Base-by-base conservation (phyloP, 2,329 filamentous ascomycete genomes). In the Beauveria rudraprayagi region DNA sequence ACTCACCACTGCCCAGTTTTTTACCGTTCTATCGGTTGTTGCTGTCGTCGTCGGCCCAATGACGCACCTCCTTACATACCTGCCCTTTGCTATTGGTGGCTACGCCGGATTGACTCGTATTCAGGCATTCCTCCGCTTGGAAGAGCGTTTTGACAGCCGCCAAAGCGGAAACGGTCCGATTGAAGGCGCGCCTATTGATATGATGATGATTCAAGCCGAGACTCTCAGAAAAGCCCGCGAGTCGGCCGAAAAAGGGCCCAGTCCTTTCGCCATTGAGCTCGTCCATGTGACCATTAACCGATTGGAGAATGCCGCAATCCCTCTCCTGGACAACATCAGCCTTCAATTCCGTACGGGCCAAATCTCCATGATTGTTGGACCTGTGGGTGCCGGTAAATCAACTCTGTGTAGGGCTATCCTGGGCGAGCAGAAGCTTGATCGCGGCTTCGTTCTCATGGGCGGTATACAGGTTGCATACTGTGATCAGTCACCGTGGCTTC, bases 301-400 rank as follows among this genome's bases (percentile, higher is more conserved):
- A 34, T 48, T 60, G 17, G 44, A 58, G n/a, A 50, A 62, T n/a
- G 28, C 40, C 5, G 28, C 30, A 10, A 19, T 43, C 5, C 47
- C 46, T 17, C 37, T 62, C 2, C 10, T 62, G 3, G 56, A 62
- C 34, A 44, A 59, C 16, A 48, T 59, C 17, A 62, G n/a, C 10
- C n/a, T 62, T 17, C 48, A 61, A 30, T 56, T 61, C 22, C 60
- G 53, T 9, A 63, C 64, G 9, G 68, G 70, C 17, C 69, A 69
- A 0, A 64, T 73, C 4, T 68, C 68, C 28, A 69, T 72, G 62
- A 46, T 74, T 6, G 59, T 63, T 10, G 63, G 64, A n/a, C 61
- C 61, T 19, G 61, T 64, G 5, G 66, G 65, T 5, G 61, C 62
- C 2, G 66, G 66, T 40, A 67, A 67, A 48, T 66, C 66, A 1